Conservation (phyloP, 83 land plant genomes). For the Picea engelmannii region DNA sequence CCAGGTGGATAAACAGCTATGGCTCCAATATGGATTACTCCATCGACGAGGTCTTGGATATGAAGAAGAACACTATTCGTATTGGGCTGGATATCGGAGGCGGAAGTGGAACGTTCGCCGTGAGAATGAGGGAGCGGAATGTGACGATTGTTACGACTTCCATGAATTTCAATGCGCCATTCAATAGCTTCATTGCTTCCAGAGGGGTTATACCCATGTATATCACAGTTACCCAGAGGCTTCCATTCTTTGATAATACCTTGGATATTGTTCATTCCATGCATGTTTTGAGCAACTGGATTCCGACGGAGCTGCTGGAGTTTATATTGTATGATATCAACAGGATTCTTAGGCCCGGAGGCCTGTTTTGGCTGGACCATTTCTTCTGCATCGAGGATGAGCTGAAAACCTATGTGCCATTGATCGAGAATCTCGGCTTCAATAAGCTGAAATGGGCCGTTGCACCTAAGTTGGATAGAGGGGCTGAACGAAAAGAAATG, state of each 20-base stretch:
- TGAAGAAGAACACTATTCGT: slow-evolving; percentile 52
- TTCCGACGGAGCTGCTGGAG: slow-evolving; percentile 31
- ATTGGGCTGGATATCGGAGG: slow-evolving; percentile 95
- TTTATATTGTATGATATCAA: slow-evolving; percentile 46
- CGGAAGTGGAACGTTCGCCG: slow-evolving; percentile 55
- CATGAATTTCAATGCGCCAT: slow-evolving; percentile 45
- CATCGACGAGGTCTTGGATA: slow-evolving; percentile 58
- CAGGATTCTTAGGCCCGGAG: slow-evolving; percentile 50
- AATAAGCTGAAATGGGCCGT: slow-evolving; percentile 26
- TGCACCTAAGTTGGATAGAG: slow-evolving; percentile 30
- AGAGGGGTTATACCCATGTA: slow-evolving; percentile 44
- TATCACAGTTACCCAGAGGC: slow-evolving; percentile 31
- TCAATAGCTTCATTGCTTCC: slow-evolving; percentile 46
- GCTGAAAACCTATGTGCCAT: slow-evolving; percentile 17
- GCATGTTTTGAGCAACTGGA: slow-evolving; percentile 58
- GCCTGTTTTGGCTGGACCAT: slow-evolving; percentile 52
- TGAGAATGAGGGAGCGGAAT: slow-evolving; percentile 10
- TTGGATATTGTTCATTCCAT: slow-evolving; percentile 55
- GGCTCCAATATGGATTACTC: slow-evolving; percentile 61
- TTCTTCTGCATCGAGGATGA: slow-evolving; percentile 32
- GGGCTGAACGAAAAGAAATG: slow-evolving; percentile 21
- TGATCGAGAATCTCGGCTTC: slow-evolving; percentile 34
- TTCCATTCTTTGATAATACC: slow-evolving; percentile 51
- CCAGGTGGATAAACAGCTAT: slow-evolving; percentile 45
- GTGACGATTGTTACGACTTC: slow-evolving; percentile 55